Conservation (phyloP, 2,329 filamentous ascomycete genomes). For the Orbilia quercus region DNA sequence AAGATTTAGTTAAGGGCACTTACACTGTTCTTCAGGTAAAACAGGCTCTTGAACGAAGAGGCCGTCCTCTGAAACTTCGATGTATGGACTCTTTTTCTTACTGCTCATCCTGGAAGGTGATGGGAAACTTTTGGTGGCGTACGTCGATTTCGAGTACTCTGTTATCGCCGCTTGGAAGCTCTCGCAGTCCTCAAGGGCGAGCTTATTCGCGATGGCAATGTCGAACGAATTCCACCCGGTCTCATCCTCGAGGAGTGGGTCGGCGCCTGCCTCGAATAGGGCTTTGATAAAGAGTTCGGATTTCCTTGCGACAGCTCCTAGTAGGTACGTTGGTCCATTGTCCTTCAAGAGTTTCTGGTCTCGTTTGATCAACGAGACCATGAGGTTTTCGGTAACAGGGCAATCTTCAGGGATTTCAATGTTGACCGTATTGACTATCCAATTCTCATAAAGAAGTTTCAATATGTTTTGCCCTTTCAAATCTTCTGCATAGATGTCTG, state of each 20-base stretch:
- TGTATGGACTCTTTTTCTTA: conserved; percentile 34
- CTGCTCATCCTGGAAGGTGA: conserved; percentile 32
- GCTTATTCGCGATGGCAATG: conserved; percentile 8
- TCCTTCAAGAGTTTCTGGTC: conserved; percentile 31
- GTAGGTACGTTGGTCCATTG: conserved; percentile 17
- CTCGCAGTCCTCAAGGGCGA: conserved; percentile 7
- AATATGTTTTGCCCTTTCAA: conserved; percentile 13
- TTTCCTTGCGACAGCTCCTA: conserved; percentile 21
- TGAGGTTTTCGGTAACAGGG: conserved; percentile 7
- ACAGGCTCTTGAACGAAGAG: conserved; percentile 15
- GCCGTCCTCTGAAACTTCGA: conserved; percentile 35
- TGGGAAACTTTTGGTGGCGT: conserved; percentile 26
- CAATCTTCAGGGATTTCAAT: conserved; percentile 3
- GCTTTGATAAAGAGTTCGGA: conserved; percentile 12
- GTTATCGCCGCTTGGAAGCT: conserved; percentile 20
- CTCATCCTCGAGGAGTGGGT: conserved; percentile 31
- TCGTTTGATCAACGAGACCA: conserved; percentile 21
- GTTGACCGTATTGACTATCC: conserved; percentile 26
- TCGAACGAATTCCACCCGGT: conserved; percentile 41
- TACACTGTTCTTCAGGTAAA: conserved; percentile 23
- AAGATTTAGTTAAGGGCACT: background rate
- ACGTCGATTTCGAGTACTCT: conserved; percentile 30
- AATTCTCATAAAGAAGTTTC: conserved; percentile 20
- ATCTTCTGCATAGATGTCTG: conserved; percentile 28
- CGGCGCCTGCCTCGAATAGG: conserved; percentile 29